A percentile compares a stretch with the other conserved stretches of the same genome.
phyloP scores from a whole-genome alignment of 1,139 yeast genomes.

The Diutina pseudorugosa region DNA sequence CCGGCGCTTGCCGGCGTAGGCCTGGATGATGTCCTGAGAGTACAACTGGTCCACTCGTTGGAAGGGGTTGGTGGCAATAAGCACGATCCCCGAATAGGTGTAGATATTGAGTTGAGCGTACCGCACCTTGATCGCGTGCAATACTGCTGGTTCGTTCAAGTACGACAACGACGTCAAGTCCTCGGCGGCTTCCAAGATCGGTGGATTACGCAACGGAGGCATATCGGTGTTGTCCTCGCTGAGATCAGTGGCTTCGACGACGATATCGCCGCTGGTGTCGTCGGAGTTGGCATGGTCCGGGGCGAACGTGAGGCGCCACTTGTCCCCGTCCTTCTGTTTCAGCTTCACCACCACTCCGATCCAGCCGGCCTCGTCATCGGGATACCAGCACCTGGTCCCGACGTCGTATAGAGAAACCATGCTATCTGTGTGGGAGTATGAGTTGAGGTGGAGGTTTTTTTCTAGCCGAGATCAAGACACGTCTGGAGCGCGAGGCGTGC shows the following conservation, averaged over 20 bases:
- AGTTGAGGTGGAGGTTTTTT: not conserved
- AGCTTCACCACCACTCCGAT: constrained; percentile 70
- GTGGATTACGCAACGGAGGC: constrained; percentile 88
- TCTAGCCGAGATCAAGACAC: not conserved
- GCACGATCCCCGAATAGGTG: constrained; percentile 93
- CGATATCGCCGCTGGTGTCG: constrained; percentile 25
- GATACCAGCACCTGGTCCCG: constrained; percentile 78
- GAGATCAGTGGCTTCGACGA: constrained; percentile 39
- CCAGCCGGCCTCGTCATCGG: constrained; percentile 85
- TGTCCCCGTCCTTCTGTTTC: constrained; percentile 36
- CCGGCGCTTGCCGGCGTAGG: constrained; percentile 83
- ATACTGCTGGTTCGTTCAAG: constrained; percentile 90
- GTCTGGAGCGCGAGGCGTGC: not conserved
- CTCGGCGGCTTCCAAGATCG: constrained; percentile 85
- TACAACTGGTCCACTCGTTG: constrained; percentile 85
- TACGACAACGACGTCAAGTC: constrained; percentile 88
- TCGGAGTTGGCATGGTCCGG: constrained; percentile 38
- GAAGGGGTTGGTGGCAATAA: constrained; percentile 94
- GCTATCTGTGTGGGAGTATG: not conserved
- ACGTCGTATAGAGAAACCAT: constrained; percentile 3
- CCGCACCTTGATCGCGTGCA: constrained; percentile 86
- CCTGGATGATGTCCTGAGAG: constrained; percentile 84
- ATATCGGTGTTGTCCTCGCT: constrained; percentile 40
- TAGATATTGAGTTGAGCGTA: constrained; percentile 83
- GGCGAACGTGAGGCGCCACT: constrained; percentile 45